Conservation (phyloP, 2,329 filamentous ascomycete species). For the Tolypocladium paradoxum region DNA sequence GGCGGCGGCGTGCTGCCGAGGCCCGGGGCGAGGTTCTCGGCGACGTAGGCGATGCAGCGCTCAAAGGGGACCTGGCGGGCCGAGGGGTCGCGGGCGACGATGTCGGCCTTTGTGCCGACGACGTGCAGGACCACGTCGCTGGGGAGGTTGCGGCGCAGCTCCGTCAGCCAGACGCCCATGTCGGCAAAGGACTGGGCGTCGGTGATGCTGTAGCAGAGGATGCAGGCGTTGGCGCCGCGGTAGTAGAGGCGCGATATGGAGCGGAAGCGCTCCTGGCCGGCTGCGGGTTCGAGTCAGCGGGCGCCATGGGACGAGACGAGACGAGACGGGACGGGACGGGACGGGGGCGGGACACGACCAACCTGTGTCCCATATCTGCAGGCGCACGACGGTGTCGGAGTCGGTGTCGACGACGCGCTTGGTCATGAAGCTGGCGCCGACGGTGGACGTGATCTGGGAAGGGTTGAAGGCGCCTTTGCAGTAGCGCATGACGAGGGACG, state of each 20-base stretch:
- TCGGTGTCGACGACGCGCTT: slow-evolving; percentile 75
- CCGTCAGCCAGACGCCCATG: slow-evolving; percentile 84
- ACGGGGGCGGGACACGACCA: slow-evolving; percentile 7
- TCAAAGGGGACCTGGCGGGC: slow-evolving; percentile 84
- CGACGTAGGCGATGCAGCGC: slow-evolving; percentile 89
- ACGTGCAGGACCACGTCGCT: slow-evolving; percentile 79
- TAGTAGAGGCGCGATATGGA: slow-evolving; percentile 95
- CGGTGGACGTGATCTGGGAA: slow-evolving; percentile 55
- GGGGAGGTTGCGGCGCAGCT: slow-evolving; percentile 69
- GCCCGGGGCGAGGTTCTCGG: slow-evolving; percentile 74
- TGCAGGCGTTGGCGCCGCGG: slow-evolving; percentile 84
- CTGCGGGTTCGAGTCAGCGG: slow-evolving; percentile 19
- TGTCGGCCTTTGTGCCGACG: slow-evolving; percentile 89
- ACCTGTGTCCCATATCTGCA: slow-evolving; percentile 94
- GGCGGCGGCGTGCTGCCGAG: slow-evolving; percentile 56
- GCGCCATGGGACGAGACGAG: neutral
- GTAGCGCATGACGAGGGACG: slow-evolving; percentile 65
- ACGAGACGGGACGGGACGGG: slow-evolving; percentile 3
- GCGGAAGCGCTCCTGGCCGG: slow-evolving; percentile 89
- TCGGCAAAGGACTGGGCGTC: slow-evolving; percentile 76
- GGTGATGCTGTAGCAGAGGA: slow-evolving; percentile 91
- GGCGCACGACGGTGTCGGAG: slow-evolving; percentile 74
- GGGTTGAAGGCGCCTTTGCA: slow-evolving; percentile 63
- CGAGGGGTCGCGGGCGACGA: slow-evolving; percentile 74
- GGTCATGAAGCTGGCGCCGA: slow-evolving; percentile 70